Evolutionary conservation across 1,139 yeast species (phyloP), one percentile per base, ranked within the genome.

Genomic region (Saccharomyces uvarum): DNA sequence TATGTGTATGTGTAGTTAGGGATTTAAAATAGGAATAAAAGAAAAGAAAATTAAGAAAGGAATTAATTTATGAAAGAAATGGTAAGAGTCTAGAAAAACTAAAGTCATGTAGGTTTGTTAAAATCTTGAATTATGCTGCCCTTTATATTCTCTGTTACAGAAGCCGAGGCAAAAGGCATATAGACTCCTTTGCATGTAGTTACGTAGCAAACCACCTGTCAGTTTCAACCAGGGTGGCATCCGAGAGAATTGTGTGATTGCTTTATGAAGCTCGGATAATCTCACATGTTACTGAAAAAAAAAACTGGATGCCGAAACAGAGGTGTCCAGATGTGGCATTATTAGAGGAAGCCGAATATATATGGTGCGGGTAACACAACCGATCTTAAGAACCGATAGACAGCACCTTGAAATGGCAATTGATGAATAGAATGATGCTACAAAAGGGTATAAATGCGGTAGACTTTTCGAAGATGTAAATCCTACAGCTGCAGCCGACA

Each of bases 1-100:
- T 54, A 49, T 51, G 51, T 24, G 49, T 49, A 27, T 44, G 33
- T 27, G 53, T 26, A 11, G 44, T 19, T 38, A 13, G 9, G 14
- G 13, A 24, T 7, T 13, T 26, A 21, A 48, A 48, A 21, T 6
- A 19, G 24, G 13, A 29, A 27, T 47, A 47, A 8, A 32, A 33
- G 24, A 14, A 24, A 31, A 32, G 48, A 53, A 27, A 8, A 48
- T 3, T 13, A 24, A 13, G n/a, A 48, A 9, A 21, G 13, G 14
- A 31, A n/a, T 41, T 26, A 49, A 27, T 26, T 33, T 27, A 49
- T 9, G 6, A 24, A 16, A 13, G 16, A 13, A 33, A 32, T 6
- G n/a, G 13, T 13, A 19, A 14, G 6, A 26, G 26, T 1, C 9
- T n/a, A 49, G 26, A 33, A 49, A 49, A 26, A 33, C 14, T 6